A percentile compares a stretch with the other conserved stretches of the same genome.
Conservation (phyloP, 768 basidiomycete species). For the Podaxis sp. region DNA sequence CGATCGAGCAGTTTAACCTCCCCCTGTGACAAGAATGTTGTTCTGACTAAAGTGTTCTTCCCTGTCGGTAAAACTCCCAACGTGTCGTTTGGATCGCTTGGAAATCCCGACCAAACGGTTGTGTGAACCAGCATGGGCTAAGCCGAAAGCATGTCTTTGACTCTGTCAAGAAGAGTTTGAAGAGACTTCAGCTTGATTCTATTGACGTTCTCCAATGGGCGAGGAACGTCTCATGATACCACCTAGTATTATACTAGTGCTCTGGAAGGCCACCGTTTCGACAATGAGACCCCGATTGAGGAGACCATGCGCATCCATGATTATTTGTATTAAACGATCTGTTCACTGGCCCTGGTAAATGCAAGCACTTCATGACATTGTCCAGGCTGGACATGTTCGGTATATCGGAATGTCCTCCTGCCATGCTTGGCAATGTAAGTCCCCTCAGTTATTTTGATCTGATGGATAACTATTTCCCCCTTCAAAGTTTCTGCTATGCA, state of each 20-base stretch:
- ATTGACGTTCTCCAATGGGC: slow-evolving; percentile 71
- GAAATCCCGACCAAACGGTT: slow-evolving; percentile 36
- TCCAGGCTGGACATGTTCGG: slow-evolving; percentile 56
- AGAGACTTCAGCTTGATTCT: slow-evolving; percentile 71
- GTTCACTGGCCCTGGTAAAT: slow-evolving; percentile 30
- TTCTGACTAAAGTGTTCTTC: slow-evolving; percentile 63
- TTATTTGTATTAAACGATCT: background rate
- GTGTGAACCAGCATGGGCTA: slow-evolving; percentile 50
- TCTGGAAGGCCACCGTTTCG: slow-evolving; percentile 48
- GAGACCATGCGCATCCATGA: slow-evolving; percentile 35
- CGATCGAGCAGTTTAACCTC: slow-evolving; percentile 58
- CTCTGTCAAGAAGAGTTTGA: slow-evolving; percentile 54
- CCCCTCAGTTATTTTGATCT: background rate
- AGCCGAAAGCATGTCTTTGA: slow-evolving; percentile 68
- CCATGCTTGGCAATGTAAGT: slow-evolving; percentile 49
- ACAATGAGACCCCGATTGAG: slow-evolving; percentile 53
- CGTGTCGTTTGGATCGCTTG: background rate
- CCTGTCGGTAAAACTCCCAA: slow-evolving; percentile 22
- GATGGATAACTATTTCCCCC: background rate
- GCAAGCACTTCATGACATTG: slow-evolving; percentile 65
- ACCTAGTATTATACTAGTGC: slow-evolving; percentile 23
- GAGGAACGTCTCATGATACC: slow-evolving; percentile 1
- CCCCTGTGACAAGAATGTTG: slow-evolving; percentile 71
- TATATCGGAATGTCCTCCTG: slow-evolving; percentile 59
- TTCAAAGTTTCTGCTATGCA: slow-evolving; percentile 47